phyloP scores from a whole-genome alignment of 305 asterid species.

The Solanum hybrid region DNA sequence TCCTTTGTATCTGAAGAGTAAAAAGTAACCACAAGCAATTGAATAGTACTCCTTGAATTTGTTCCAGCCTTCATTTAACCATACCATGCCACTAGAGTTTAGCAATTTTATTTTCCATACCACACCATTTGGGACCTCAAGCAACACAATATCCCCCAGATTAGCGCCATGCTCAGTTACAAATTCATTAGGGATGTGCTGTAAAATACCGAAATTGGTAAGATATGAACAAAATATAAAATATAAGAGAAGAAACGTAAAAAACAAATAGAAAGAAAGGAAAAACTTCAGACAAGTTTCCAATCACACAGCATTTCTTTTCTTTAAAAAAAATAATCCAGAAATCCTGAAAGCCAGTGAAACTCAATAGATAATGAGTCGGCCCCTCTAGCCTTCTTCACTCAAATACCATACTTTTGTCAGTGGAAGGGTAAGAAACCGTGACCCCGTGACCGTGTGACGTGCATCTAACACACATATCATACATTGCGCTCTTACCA shows the following conservation, averaged over 20 bases:
- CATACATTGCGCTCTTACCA: not conserved
- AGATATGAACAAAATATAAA: not conserved
- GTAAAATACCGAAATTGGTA: not conserved
- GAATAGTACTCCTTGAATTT: constrained; percentile 12
- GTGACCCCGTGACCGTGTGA: too few species aligned
- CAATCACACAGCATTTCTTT: not conserved
- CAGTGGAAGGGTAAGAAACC: not conserved
- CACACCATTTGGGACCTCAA: constrained; percentile 9
- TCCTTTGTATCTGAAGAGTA: constrained; percentile 9
- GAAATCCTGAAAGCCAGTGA: not conserved
- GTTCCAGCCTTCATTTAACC: constrained; percentile 7
- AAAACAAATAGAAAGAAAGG: not conserved
- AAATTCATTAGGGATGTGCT: constrained; percentile 7
- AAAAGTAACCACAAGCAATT: constrained; percentile 4
- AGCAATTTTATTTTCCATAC: constrained; percentile 10
- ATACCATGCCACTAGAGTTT: not conserved
- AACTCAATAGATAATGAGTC: not conserved
- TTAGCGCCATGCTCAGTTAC: not conserved
- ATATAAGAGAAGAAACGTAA: not conserved
- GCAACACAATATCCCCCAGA: not conserved
- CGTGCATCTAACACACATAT: not conserved
- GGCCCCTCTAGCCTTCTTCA: not conserved
- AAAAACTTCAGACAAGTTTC: not conserved
- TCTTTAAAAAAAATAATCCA: not conserved
- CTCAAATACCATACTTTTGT: not conserved